Conservation (phyloP, 2,329 filamentous ascomycete species). For the Hypoxylon sp. region DNA sequence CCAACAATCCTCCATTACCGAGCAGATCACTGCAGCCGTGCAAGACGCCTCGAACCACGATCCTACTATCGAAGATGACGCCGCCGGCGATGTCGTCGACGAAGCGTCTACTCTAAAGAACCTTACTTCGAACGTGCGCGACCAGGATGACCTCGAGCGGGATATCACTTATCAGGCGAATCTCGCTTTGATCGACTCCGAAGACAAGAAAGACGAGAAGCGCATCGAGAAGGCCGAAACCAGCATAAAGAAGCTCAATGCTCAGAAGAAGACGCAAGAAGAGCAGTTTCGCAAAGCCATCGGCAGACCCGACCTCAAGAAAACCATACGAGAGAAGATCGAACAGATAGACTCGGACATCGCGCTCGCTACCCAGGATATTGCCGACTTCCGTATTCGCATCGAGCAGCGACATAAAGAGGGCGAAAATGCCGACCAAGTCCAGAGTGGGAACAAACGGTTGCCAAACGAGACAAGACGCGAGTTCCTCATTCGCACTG, state of each 20-base stretch:
- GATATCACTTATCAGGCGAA: constrained; percentile 76
- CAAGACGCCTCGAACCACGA: constrained; percentile 13
- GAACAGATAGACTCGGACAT: constrained; percentile 71
- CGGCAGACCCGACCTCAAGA: constrained; percentile 58
- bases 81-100: constrained; percentile 48
- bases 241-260: constrained; percentile 66
- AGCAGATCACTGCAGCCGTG: constrained; percentile 12
- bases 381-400: constrained; percentile 80
- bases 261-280: constrained; percentile 66
- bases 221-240: constrained; percentile 66
- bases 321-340: constrained; percentile 71
- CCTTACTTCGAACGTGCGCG: constrained; percentile 74
- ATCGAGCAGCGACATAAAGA: constrained; percentile 76
- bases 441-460: constrained; percentile 61
- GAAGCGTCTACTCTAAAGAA: constrained; percentile 68
- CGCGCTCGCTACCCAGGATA: constrained; percentile 71
- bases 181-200: constrained; percentile 65
- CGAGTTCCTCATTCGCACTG: constrained; percentile 91
- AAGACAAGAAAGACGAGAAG: constrained; percentile 69
- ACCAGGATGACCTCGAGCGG: constrained; percentile 89
- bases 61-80: constrained; percentile 10
- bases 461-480: constrained; percentile 83
- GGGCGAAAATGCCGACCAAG: constrained; percentile 53
- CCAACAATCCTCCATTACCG: constrained; percentile 9
- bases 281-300: constrained; percentile 55